These are phyloP conservation scores for Penicillium cosmopolitanum DNA, from an alignment of 495 filamentous ascomycete species.

Conservation along the genomic window DNA sequence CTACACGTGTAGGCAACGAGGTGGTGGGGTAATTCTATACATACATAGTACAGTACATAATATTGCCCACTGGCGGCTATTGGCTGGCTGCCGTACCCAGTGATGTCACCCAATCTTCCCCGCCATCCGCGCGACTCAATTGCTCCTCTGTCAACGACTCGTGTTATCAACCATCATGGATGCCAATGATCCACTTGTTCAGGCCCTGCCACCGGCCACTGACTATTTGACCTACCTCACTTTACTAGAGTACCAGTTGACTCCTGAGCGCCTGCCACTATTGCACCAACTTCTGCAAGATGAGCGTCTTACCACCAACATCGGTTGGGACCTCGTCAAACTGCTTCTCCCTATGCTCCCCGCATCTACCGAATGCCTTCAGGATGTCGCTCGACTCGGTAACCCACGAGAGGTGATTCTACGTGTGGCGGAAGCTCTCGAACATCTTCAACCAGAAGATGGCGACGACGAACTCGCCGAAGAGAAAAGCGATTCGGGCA, in stretches of 20 bases:
- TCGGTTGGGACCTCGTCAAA: constrained; percentile 95
- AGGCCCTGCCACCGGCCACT: constrained; percentile 66
- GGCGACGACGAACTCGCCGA: constrained; percentile 51
- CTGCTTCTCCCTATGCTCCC: constrained; percentile 78
- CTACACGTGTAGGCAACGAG: too few relatives aligned
- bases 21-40: too few relatives aligned
- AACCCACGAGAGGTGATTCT: constrained; percentile 94
- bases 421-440: constrained; percentile 77
- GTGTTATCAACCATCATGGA: constrained; percentile 17
- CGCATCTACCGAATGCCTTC: constrained; percentile 72
- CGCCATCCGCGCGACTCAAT: constrained; percentile 2
- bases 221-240: constrained; percentile 90
- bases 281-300: constrained; percentile 82
- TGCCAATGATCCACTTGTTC: constrained; percentile 45
- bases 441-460: constrained; percentile 59
- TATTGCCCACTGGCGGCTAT: too few relatives aligned
- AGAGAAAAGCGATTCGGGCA: constrained; percentile 25
- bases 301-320: constrained; percentile 80
- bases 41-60: too few relatives aligned
- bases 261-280: constrained; percentile 71
- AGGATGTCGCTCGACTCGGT: constrained; percentile 76
- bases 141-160: not conserved
- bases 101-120: not conserved
- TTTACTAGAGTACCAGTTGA: constrained; percentile 83
- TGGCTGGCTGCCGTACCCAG: too few relatives aligned